Evolutionary conservation across 768 basidiomycete species (phyloP).

Genomic region (Boletus reticuloceps): DNA sequence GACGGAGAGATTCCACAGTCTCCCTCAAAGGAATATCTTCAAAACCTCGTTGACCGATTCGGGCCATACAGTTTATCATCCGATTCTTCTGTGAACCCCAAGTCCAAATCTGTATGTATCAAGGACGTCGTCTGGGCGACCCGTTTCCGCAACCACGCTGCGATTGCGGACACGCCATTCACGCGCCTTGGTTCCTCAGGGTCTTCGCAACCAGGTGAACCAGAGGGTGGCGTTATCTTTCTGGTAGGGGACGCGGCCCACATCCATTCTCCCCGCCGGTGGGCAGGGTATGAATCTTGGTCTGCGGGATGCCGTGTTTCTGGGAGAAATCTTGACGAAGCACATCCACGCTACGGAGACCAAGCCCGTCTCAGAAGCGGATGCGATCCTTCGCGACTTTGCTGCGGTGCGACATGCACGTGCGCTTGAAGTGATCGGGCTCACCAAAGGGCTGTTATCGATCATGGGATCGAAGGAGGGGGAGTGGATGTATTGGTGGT

Average conservation of each 20-base stretch:
- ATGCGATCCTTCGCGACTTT: conserved; percentile 37
- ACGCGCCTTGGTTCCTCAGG: conserved; percentile 24
- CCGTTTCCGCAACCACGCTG: conserved; percentile 46
- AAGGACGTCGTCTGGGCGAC: conserved; percentile 44
- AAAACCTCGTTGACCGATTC: conserved; percentile 40
- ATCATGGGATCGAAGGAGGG: conserved; percentile 18
- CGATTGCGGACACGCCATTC: conserved; percentile 42
- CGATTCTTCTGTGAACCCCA: conserved; percentile 35
- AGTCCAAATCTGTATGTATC: conserved; percentile 31
- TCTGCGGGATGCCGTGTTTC: conserved; percentile 47
- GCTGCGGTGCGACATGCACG: conserved; percentile 35
- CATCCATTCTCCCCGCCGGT: conserved; percentile 52
- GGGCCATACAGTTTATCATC: conserved; percentile 38
- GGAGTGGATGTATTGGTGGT: conserved; percentile 19
- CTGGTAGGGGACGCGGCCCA: conserved; percentile 50
- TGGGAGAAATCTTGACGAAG: conserved; percentile 41
- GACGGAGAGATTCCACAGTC: conserved; percentile 38
- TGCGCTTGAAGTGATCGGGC: conserved; percentile 41
- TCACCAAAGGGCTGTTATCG: conserved; percentile 37
- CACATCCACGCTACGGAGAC: conserved; percentile 29
- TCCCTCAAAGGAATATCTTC: conserved; percentile 43
- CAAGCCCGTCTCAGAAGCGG: conserved; percentile 17
- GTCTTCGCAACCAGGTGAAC: background rate
- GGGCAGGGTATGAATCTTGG: conserved; percentile 63
- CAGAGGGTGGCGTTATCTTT: conserved; percentile 19